Evolutionary conservation across 73 alveolate genomes (phyloP), one percentile per base, ranked within the genome.

Genomic region (Uronychia binucleata): DNA sequence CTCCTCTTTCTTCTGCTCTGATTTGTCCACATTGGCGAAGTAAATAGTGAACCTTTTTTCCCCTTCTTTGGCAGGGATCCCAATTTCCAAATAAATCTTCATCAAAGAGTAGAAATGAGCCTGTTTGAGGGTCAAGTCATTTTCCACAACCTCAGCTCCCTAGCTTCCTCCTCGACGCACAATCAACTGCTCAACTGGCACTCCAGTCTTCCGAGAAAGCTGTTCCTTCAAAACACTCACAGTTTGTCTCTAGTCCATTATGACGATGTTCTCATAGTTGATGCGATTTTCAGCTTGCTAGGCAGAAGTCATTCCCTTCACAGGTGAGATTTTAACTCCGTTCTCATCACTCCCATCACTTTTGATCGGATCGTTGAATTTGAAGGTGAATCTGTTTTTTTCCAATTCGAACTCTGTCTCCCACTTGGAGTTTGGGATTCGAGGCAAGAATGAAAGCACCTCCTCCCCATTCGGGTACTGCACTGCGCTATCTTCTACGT

Each of bases 351-450:
- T 58, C 27, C 84, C 75, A 57, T 58, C 85, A 1, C 58, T 33
- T 1, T 83, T 83, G 19, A 46, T 46, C 5, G 67, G 67, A 11
- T 60, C 27, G 67, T 88, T 88, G 82, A 84, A 88, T 57, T 83
- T 84, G 60, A 88, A 31, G 0, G 91, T 83, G 57, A 33, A 83
- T 88, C 91, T 74, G 29, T 88, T 85, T 0, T 74, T 19, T 28
- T 88, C 94, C 0, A 88, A 31, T 77, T 88, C 91, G 77, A 88
- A 83, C 60, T 88, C 91, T 0, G 60, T 78, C 27, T 84, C 81
- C 91, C 94, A 88, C 34, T 84, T 84, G 34, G 90, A 77, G 58
- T 77, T 25, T 0, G 76, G 77, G 27, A 33, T 33, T 28, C 57
- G 27, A 14, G 28, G 28, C 29, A 35, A 27, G 34, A 34, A 28